phyloP scores from a whole-genome alignment of 352 stramenopile species.

The Phytophthora syringae region DNA sequence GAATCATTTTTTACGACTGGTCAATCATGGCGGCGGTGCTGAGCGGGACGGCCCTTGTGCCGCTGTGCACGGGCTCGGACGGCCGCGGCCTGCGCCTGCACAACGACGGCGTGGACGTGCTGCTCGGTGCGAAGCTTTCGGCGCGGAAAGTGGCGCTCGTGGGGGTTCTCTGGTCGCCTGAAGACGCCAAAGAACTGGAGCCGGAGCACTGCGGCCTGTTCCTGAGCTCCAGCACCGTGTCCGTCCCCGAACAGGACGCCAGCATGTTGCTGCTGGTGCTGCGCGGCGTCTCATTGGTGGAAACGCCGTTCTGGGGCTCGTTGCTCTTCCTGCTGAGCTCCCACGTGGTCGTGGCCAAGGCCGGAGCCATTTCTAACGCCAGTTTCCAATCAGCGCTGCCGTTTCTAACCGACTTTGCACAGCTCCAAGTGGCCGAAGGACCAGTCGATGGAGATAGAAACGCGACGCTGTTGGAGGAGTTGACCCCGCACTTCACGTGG shows the following conservation, averaged over 20 bases:
- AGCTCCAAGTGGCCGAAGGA: conserved; percentile 50
- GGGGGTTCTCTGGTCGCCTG: conserved; percentile 50
- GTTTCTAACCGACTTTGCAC: conserved; percentile 58
- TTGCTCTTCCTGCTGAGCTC: conserved; percentile 68
- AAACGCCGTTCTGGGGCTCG: conserved; percentile 69
- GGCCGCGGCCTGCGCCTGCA: conserved; percentile 49
- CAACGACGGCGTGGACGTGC: conserved; percentile 49
- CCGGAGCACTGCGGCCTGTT: conserved; percentile 64
- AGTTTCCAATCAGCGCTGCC: conserved; percentile 51
- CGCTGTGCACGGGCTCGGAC: conserved; percentile 56
- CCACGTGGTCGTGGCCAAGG: conserved; percentile 54
- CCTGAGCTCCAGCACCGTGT: conserved; percentile 51
- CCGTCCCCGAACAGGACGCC: conserved; percentile 56
- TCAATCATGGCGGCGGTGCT: conserved; percentile 22
- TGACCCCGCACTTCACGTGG: conserved; percentile 70
- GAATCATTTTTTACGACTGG: conserved; percentile 5
- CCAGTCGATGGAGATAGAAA: conserved; percentile 40
- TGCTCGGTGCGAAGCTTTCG: conserved; percentile 53
- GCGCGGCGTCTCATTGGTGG: conserved; percentile 49
- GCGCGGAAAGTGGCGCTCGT: conserved; percentile 64
- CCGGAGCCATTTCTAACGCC: conserved; percentile 41
- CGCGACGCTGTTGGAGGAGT: conserved; percentile 48
- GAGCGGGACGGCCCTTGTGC: conserved; percentile 44
- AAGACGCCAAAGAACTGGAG: conserved; percentile 15
- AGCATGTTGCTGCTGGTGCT: conserved; percentile 60